Evolutionary conservation across 2,329 filamentous ascomycete genomes (phyloP), one percentile per base, ranked within the genome.

Genomic region (Xylariaceae sp.): DNA sequence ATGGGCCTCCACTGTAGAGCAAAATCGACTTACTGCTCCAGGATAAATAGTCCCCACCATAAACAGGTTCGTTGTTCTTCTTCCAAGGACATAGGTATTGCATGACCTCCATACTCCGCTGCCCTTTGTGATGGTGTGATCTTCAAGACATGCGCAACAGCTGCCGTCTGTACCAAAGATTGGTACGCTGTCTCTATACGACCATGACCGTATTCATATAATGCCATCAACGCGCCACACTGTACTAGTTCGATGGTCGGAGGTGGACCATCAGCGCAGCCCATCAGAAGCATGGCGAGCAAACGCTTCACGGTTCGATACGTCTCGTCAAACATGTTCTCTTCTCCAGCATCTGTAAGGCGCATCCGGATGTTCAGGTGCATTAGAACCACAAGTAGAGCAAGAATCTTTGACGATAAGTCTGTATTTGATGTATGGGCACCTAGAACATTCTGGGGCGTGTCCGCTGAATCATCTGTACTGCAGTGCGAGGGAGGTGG

Each of bases 171-270:
- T 32, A 69, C 70, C 10, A 74, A 62, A 10, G 71, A 74, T 30
- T 69, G 59, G 52, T 74, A 75, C 19, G 71, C 70, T n/a, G 69
- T 62, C 44, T 62, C 58, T 31, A 69, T 63, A 32, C 72, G 66
- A 31, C 72, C 72, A 51, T 75, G 72, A 2, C 72, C 72, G 52
- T 74, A 72, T 53, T 75, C 72, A 55, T 71, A 75, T 39, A 74
- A 59, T 5, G 70, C 68, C 39, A 74, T 55, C 48, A 75, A 57
- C 17, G 71, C 64, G 27, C 67, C 69, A 49, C 68, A 71, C 56
- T 74, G 72, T 11, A 73, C 61, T 22, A 73, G 58, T 60, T 71
- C 70, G 22, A 73, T 61, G 30, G 58, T 67, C 9, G 70, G 68
- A 3, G 40, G 30, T 33, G 62, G 62, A 9, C 58, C 57, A 18